Evolutionary conservation across 2,329 filamentous ascomycete genomes (phyloP).

Genomic region (Verticillium nonalfalfae): DNA sequence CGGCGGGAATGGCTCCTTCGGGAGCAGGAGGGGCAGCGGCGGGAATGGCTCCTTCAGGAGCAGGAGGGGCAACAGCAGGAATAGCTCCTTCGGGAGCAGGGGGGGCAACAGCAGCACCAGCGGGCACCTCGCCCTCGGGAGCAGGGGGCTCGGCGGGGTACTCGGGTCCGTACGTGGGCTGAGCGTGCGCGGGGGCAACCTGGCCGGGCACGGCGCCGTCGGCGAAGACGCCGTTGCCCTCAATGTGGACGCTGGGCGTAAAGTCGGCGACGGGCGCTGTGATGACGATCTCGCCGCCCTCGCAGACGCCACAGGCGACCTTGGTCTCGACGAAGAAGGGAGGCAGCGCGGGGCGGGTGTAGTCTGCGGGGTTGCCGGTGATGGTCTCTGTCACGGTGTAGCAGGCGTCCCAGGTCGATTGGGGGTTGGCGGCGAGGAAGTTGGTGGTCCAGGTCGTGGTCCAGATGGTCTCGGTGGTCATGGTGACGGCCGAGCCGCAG

Average conservation of each 20-base stretch:
- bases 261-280: constrained; percentile 27
- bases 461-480: constrained; percentile 18
- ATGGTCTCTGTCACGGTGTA: constrained; percentile 32
- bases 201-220: constrained; percentile 20
- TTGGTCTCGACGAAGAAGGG: constrained; percentile 31
- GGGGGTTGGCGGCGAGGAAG: constrained; percentile 27
- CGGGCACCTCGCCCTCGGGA: neutral
- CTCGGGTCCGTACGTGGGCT: neutral
- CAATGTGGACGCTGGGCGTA: constrained; percentile 19
- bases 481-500: constrained; percentile 17
- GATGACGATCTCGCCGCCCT: constrained; percentile 22
- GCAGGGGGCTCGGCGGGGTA: neutral
- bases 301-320: constrained; percentile 25
- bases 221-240: constrained; percentile 28
- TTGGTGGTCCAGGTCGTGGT: constrained; percentile 31
- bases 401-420: constrained; percentile 29
- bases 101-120: neutral
- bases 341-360: constrained; percentile 21
- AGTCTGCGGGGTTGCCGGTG: constrained; percentile 20
- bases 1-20: neutral
- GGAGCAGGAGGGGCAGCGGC: neutral
- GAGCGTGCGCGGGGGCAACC: constrained; percentile 1
- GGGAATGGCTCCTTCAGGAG: neutral
- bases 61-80: constrained; percentile 1
- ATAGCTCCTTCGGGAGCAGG: neutral